Evolutionary conservation across 805 yeast species (phyloP), one percentile per base, ranked within the genome.

Genomic region (Cyberlindnera euphorbiae): DNA sequence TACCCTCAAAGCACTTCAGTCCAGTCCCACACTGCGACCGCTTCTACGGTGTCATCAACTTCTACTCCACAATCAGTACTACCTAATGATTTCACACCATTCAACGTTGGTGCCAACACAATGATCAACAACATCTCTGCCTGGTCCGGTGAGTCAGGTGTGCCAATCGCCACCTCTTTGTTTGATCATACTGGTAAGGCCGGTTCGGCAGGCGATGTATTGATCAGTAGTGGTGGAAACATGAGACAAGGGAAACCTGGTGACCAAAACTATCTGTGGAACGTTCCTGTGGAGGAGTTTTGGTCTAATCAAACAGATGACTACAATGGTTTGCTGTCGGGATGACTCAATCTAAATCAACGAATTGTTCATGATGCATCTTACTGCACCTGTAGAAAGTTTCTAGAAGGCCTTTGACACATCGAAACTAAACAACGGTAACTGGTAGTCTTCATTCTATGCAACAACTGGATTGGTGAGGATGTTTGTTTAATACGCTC

Each of bases 101-200:
- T 53, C 36, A 53, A 53, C 29, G 73, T 70, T 11, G 66, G 79
- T 17, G 71, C 80, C 1, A 75, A 73, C 27, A 69, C 69, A 22
- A 76, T 76, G 82, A 76, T 76, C 47, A 74, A 65, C 49, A 74
- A 75, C 46, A 76, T 76, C 25, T 73, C 79, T 0, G 71, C 69
- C 1, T 76, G 82, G 82, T 75, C 80, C 0, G 74, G 70, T 14
- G 69, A 66, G 4, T 67, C 67, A 22, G 70, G 68, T 12, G 24
- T 39, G 10, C 54, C 48, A 35, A 50, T 45, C 24, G 44, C 52
- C 5, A 42, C 53, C 4, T 42, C 50, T 2, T 28, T 51, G 12
- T 51, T 53, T 36, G 56, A 52, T 19, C 60, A 55, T 36, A 35
- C 36, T 27, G 44, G 29, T 23, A 43, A 48, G 28, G 17, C 18